A percentile compares a stretch with the other conserved stretches of the same genome.
These are phyloP conservation scores for Wickerhamiella musiphila DNA, from an alignment of 805 yeast species.

Conservation along the genomic window DNA sequence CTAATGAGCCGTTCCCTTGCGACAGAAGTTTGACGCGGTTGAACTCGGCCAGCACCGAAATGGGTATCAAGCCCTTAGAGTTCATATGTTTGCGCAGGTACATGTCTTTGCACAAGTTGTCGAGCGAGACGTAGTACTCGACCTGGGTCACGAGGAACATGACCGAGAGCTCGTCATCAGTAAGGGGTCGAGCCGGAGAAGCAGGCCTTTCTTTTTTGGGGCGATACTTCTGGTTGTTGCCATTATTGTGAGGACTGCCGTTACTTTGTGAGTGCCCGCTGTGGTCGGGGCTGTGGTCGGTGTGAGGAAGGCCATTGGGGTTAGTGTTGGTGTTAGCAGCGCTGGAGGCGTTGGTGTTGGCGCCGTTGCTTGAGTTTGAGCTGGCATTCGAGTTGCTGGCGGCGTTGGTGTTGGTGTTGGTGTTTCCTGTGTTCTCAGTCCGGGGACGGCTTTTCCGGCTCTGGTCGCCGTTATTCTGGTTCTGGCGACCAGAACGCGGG, in stretches of 20 bases:
- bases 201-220: slow-evolving; percentile 1
- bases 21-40: slow-evolving; percentile 57
- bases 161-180: slow-evolving; percentile 11
- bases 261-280: neutral
- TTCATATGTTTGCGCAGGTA: slow-evolving; percentile 72
- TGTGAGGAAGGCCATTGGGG: neutral
- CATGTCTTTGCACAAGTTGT: slow-evolving; percentile 72
- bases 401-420: slow-evolving; percentile 2
- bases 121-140: slow-evolving; percentile 79
- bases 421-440: slow-evolving; percentile 2
- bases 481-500: neutral
- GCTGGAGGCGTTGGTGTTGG: neutral
- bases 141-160: slow-evolving; percentile 37
- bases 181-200: slow-evolving; percentile 2
- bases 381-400: neutral
- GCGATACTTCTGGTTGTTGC: neutral
- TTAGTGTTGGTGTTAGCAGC: neutral
- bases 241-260: neutral
- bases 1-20: slow-evolving; percentile 33
- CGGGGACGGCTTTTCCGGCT: too few species aligned
- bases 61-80: slow-evolving; percentile 51
- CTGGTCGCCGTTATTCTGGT: neutral
- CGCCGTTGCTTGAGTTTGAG: neutral
- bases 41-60: slow-evolving; percentile 46
- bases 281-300: neutral